Base-by-base conservation (phyloP, 495 filamentous ascomycete genomes). In the Filosporella fistucella region DNA sequence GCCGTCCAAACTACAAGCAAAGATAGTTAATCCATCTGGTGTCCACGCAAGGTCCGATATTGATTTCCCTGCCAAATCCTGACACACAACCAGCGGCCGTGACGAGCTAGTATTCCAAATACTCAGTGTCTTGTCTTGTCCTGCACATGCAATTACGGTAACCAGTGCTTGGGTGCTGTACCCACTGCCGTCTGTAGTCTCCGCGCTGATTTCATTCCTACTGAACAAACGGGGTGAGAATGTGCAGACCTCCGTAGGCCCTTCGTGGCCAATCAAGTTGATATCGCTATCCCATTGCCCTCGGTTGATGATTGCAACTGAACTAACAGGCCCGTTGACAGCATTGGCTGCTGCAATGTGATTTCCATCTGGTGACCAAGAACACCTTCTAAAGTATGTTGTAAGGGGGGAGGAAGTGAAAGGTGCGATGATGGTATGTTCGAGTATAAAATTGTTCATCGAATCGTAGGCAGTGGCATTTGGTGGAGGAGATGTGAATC, bases 261-360 rank as follows among this genome's bases (percentile, higher is more conserved):
- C 90, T 75, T 99, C 93, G 58, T 97, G 94, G 3, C 93, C 93
- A 43, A 99, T 94, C 24, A 99, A 69, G 64, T 95, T 95, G 68
- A 97, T 97, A 62, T 97, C 89, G 45, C 88, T 88, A 60, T 96
- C 90, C 93, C 93, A 99, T 9, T 75, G 79, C 18, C 88, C 84
- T 52, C 93, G 85, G 50, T 95, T 89, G 43, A 97, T 88, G 39
- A 99, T 96, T 13, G 91, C 93, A 10, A 96, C 91, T 0, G 91
- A 95, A 68, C 89, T 95, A 13, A 99, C 93, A 1, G 93, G 93
- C 0, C 93, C 93, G 59, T 99, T 99, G 14, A 91, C 87, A 0
- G 93, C 90, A 67, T 99, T 97, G 7, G 93, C 88, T 21, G 91
- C 94, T 1, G 94, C 94, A 52, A 99, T 96, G 57, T 96, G 93